phyloP scores from a whole-genome alignment of 768 basidiomycete genomes.

The Lactarius tabidus region DNA sequence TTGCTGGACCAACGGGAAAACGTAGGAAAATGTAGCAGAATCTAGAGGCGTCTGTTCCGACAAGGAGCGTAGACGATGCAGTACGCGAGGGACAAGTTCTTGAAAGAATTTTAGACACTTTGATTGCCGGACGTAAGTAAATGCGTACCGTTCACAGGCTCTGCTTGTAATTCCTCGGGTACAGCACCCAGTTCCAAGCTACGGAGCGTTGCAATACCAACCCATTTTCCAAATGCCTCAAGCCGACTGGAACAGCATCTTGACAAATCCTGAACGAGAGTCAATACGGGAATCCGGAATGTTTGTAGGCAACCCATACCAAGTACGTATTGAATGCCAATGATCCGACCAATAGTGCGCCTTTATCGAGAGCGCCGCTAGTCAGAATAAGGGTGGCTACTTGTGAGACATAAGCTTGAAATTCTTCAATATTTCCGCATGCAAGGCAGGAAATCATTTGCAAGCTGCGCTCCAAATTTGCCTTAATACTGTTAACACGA shows the following conservation, averaged over 20 bases:
- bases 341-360: conserved; percentile 57
- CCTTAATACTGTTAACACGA: conserved; percentile 52
- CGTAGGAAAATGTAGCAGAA: conserved; percentile 78
- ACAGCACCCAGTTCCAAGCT: conserved; percentile 61
- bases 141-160: conserved; percentile 58
- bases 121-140: neutral
- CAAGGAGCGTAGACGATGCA: conserved; percentile 77
- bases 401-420: conserved; percentile 52
- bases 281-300: neutral
- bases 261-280: conserved; percentile 53
- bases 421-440: conserved; percentile 43
- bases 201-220: conserved; percentile 82
- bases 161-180: conserved; percentile 67
- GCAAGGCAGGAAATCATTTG: conserved; percentile 65
- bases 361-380: conserved; percentile 57
- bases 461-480: conserved; percentile 60
- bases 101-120: neutral
- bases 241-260: conserved; percentile 71
- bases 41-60: conserved; percentile 83
- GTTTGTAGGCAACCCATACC: conserved; percentile 40
- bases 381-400: conserved; percentile 56
- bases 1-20: conserved; percentile 67
- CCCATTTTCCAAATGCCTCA: conserved; percentile 60
- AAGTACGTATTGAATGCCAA: conserved; percentile 74
- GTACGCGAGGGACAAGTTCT: conserved; percentile 80